Conservation (phyloP, 495 filamentous ascomycete species). For the Hypomontagnella monticulosa region DNA sequence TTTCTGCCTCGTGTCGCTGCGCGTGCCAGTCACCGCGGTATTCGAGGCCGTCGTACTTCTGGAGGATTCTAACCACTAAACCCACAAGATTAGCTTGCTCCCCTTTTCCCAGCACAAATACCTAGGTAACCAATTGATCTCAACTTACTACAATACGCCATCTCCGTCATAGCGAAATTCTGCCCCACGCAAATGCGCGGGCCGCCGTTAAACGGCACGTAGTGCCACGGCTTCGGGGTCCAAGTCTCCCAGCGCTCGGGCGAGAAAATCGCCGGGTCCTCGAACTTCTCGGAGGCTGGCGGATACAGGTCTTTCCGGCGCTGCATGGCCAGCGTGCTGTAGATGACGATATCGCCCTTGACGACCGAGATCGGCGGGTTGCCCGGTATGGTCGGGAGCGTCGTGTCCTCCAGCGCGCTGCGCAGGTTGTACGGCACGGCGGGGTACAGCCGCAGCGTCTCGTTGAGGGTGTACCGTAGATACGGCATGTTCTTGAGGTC, state of each 20-base stretch:
- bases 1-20: conserved; percentile 51
- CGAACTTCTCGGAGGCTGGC: conserved; percentile 49
- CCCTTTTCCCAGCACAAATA: neutral
- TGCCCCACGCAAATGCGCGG: conserved; percentile 62
- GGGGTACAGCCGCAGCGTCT: conserved; percentile 62
- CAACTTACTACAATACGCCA: conserved; percentile 53
- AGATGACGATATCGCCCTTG: conserved; percentile 53
- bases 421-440: conserved; percentile 62
- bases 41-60: conserved; percentile 66
- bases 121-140: too few relatives aligned
- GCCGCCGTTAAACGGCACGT: conserved; percentile 70
- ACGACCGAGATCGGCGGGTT: conserved; percentile 50
- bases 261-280: conserved; percentile 60
- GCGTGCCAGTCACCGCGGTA: conserved; percentile 54
- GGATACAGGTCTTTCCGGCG: conserved; percentile 60
- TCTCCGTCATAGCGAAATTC: conserved; percentile 67
- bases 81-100: neutral
- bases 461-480: conserved; percentile 53
- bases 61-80: conserved; percentile 64
- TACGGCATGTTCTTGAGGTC: conserved; percentile 52
- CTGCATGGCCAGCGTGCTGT: conserved; percentile 62
- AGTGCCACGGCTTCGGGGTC: conserved; percentile 68
- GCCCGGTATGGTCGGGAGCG: conserved; percentile 52
- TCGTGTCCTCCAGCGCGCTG: conserved; percentile 56
- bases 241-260: conserved; percentile 66